These are phyloP conservation scores for Quercus engelmannii DNA, from an alignment of 306 rosid species.

Conservation along the genomic window DNA sequence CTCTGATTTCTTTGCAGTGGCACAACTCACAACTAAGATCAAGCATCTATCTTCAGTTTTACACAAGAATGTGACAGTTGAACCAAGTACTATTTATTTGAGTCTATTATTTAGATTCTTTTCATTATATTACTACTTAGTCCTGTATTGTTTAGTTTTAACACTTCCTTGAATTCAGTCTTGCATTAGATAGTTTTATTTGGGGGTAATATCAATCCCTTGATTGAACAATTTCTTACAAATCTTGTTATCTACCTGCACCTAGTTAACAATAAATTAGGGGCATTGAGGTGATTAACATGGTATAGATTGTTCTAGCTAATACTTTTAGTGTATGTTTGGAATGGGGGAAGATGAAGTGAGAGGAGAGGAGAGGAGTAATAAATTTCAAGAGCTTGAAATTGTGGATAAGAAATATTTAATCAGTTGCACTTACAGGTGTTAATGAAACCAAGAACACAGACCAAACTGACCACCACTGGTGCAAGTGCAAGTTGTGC, in stretches of 20 bases:
- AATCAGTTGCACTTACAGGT: not conserved
- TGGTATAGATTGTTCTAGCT: too few relatives aligned
- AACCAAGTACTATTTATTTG: slow-evolving; percentile 9
- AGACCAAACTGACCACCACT: not conserved
- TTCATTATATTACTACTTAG: not conserved
- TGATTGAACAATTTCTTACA: not conserved
- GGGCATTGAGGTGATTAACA: not conserved
- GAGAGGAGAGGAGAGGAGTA: too few relatives aligned
- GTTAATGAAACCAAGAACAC: not conserved
- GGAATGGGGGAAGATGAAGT: too few relatives aligned
- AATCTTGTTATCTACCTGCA: not conserved
- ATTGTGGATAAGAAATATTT: not conserved
- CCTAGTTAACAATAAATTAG: not conserved
- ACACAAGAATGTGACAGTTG: slow-evolving; percentile 70
- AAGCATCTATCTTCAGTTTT: slow-evolving; percentile 69
- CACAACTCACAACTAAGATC: slow-evolving; percentile 79
- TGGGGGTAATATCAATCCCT: not conserved
- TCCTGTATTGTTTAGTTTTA: not conserved
- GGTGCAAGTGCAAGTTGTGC: too few relatives aligned
- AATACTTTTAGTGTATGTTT: too few relatives aligned
- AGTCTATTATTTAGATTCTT: not conserved
- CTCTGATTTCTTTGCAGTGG: slow-evolving; percentile 58
- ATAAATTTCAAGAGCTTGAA: too few relatives aligned
- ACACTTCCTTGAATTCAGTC: not conserved
- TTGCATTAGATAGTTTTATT: not conserved